Evolutionary conservation across 83 land plant genomes (phyloP).

Genomic region (Diphasiastrum complanatum): DNA sequence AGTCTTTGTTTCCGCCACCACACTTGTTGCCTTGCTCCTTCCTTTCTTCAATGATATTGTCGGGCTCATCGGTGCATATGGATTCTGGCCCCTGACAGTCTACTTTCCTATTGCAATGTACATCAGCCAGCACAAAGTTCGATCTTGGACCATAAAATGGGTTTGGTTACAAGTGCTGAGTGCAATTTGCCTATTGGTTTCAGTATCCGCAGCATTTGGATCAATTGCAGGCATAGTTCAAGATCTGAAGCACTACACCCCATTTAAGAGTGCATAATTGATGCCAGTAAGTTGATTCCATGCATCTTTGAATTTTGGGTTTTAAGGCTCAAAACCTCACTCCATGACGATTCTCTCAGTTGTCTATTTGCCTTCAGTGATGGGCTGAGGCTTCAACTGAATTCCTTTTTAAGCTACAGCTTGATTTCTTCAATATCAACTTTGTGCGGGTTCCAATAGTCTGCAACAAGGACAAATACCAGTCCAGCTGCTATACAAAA

Average conservation of each 20-base stretch:
- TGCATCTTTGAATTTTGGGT: too few species aligned
- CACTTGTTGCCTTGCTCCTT: constrained; percentile 36
- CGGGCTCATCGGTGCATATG: constrained; percentile 36
- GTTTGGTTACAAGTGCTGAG: constrained; percentile 25
- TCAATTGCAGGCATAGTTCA: constrained; percentile 29
- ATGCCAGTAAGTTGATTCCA: too few species aligned
- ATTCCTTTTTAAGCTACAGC: too few species aligned
- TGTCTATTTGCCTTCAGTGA: too few species aligned
- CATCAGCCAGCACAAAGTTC: constrained; percentile 23
- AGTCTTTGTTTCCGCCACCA: constrained; percentile 25
- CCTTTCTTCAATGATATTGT: constrained; percentile 44
- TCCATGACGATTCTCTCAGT: too few species aligned
- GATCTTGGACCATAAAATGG: constrained; percentile 26
- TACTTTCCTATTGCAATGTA: constrained; percentile 41
- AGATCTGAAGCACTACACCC: constrained; percentile 22
- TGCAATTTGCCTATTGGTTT: constrained; percentile 23
- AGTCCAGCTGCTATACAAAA: too few species aligned
- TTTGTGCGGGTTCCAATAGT: too few species aligned
- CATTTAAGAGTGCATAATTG: constrained; percentile 25
- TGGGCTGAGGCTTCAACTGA: too few species aligned
- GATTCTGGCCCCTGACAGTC: constrained; percentile 42
- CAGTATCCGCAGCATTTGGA: constrained; percentile 26
- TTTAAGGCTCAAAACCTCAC: too few species aligned
- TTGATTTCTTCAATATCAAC: too few species aligned
- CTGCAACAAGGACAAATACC: too few species aligned